phyloP scores from a whole-genome alignment of 106 monocot species.

The Dioscorea dumetorum region DNA sequence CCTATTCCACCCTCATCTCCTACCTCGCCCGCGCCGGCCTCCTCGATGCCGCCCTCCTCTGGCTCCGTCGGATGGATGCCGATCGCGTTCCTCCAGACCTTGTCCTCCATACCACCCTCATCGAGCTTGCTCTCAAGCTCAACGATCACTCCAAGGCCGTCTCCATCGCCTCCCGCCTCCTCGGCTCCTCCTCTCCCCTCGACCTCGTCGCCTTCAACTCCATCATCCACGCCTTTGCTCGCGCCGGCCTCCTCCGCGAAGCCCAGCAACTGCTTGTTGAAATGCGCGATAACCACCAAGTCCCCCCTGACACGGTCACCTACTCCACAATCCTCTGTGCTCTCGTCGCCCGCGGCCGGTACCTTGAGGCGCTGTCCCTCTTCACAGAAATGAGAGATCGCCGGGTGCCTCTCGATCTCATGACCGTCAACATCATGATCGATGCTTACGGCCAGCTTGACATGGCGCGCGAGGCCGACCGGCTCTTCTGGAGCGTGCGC shows the following conservation, averaged over 20 bases:
- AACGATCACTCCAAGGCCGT: slow-evolving; percentile 72
- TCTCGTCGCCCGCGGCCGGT: slow-evolving; percentile 39
- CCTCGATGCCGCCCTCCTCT: slow-evolving; percentile 60
- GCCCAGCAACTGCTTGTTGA: slow-evolving; percentile 55
- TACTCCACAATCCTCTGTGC: slow-evolving; percentile 73
- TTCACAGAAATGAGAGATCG: slow-evolving; percentile 61
- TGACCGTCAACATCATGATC: slow-evolving; percentile 76
- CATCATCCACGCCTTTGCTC: slow-evolving; percentile 41
- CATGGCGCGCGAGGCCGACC: slow-evolving; percentile 88
- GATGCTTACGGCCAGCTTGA: slow-evolving; percentile 80
- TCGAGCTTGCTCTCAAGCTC: slow-evolving; percentile 51
- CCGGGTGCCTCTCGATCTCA: slow-evolving; percentile 43
- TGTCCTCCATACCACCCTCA: slow-evolving; percentile 66
- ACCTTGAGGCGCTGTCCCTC: slow-evolving; percentile 66
- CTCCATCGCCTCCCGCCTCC: slow-evolving; percentile 68
- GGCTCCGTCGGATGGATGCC: slow-evolving; percentile 64
- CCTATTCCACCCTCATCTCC: slow-evolving; percentile 86
- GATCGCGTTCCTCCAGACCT: slow-evolving; percentile 55
- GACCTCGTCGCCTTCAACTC: slow-evolving; percentile 79
- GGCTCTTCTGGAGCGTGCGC: slow-evolving; percentile 93
- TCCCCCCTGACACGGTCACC: slow-evolving; percentile 56
- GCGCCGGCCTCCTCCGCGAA: slow-evolving; percentile 66
- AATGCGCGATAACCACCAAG: slow-evolving; percentile 30
- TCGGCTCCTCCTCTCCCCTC: slow-evolving; percentile 26
- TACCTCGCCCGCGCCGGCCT: slow-evolving; percentile 54